phyloP scores from a whole-genome alignment of 140 eudicot species.

The Stevia rebaudiana region DNA sequence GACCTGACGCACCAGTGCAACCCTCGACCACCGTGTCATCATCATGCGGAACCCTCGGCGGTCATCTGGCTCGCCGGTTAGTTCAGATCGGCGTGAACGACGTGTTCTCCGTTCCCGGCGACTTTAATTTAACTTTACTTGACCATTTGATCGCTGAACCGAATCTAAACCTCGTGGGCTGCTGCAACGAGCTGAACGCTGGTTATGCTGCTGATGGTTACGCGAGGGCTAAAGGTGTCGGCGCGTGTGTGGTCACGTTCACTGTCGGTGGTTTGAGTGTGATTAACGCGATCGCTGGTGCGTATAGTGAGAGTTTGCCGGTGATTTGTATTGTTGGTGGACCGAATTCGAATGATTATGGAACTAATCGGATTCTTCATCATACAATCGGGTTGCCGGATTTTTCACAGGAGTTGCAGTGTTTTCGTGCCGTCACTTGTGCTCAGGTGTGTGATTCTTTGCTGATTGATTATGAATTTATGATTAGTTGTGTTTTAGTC shows the following conservation, averaged over 20 bases:
- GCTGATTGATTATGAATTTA: not conserved
- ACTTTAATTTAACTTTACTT: slow-evolving; percentile 66
- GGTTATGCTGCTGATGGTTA: slow-evolving; percentile 93
- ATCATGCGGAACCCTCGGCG: slow-evolving; percentile 48
- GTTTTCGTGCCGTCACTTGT: slow-evolving; percentile 71
- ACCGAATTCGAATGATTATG: slow-evolving; percentile 80
- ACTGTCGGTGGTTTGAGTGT: slow-evolving; percentile 89
- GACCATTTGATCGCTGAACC: slow-evolving; percentile 73
- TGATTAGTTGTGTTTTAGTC: too few relatives aligned
- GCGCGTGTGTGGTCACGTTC: slow-evolving; percentile 86
- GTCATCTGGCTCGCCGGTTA: slow-evolving; percentile 66
- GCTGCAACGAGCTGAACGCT: slow-evolving; percentile 91
- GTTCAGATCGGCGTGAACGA: slow-evolving; percentile 61
- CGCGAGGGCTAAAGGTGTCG: slow-evolving; percentile 79
- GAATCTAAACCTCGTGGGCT: slow-evolving; percentile 57
- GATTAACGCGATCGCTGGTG: slow-evolving; percentile 84
- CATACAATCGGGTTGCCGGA: slow-evolving; percentile 82
- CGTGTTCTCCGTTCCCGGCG: slow-evolving; percentile 91
- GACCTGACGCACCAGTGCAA: slow-evolving; percentile 9
- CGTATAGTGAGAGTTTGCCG: slow-evolving; percentile 80
- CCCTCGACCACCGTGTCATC: slow-evolving; percentile 17
- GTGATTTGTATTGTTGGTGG: slow-evolving; percentile 87
- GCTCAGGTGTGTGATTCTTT: slow-evolving; percentile 42
- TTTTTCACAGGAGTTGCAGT: slow-evolving; percentile 66
- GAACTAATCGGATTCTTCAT: slow-evolving; percentile 69